Evolutionary conservation across 148 eudicot species (phyloP).

Genomic region (Fallopia convolvulus): DNA sequence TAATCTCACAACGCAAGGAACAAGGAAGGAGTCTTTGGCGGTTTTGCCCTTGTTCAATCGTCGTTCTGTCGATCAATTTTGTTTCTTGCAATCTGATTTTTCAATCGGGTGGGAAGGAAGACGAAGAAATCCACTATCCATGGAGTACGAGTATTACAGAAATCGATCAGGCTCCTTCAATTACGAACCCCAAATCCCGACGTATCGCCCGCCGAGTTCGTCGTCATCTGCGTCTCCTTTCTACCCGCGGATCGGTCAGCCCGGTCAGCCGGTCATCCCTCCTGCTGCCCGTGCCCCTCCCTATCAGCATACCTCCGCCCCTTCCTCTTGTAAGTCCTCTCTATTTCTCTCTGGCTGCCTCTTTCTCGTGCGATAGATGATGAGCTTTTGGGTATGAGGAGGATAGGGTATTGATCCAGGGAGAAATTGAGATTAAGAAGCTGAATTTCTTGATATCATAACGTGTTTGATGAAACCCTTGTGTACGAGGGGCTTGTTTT

Average conservation of each 20-base stretch:
- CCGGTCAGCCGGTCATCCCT: conserved; percentile 24
- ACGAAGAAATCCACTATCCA: conserved; percentile 17
- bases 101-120: neutral
- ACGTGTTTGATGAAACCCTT: neutral
- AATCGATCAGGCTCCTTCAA: conserved; percentile 15
- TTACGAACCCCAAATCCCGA: conserved; percentile 24
- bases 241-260: conserved; percentile 36
- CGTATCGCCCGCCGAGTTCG: conserved; percentile 16
- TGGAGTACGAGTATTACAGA: conserved; percentile 27
- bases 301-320: conserved; percentile 22
- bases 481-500: neutral
- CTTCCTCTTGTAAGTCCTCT: conserved; percentile 25
- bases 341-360: neutral
- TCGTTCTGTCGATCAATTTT: neutral
- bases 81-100: neutral
- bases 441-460: neutral
- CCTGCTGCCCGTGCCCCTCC: conserved; percentile 33
- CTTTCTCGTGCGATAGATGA: neutral
- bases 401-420: neutral
- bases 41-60: neutral
- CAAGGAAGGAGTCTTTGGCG: neutral
- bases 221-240: conserved; percentile 27
- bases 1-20: neutral
- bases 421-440: neutral
- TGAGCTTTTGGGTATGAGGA: neutral